Evolutionary conservation across 78 protist genomes (phyloP).

Genomic region (Speleostelium caveatum): DNA sequence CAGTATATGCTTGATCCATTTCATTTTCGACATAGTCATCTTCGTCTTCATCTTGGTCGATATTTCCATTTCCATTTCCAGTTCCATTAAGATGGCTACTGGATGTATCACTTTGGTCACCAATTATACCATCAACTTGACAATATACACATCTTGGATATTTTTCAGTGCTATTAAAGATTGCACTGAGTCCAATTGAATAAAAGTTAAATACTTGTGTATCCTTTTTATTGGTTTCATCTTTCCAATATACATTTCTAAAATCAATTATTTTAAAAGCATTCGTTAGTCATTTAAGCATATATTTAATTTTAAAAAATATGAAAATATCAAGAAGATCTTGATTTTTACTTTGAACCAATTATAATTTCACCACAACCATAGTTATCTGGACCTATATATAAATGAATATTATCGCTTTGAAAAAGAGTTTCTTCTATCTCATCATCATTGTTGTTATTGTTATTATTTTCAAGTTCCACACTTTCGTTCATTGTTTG

Average conservation of each 20-base stretch:
- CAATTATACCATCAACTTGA: background rate
- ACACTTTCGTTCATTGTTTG: too few species aligned
- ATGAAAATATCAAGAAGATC: too few species aligned
- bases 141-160: constrained; percentile 1
- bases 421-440: background rate
- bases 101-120: background rate
- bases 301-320: background rate
- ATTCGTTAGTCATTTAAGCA: background rate
- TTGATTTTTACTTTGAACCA: too few species aligned
- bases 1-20: background rate
- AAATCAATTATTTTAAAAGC: too few species aligned
- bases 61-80: background rate
- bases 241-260: constrained; percentile 26
- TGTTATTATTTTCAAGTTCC: too few species aligned
- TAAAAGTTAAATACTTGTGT: constrained; percentile 8
- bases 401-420: background rate
- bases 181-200: constrained; percentile 28
- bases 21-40: background rate
- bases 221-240: background rate
- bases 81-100: background rate
- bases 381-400: background rate
- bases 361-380: background rate
- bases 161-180: constrained; percentile 2
- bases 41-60: background rate
- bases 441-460: too few species aligned